Evolutionary conservation across 495 filamentous ascomycete genomes (phyloP).

Genomic region (Letharia lupina): DNA sequence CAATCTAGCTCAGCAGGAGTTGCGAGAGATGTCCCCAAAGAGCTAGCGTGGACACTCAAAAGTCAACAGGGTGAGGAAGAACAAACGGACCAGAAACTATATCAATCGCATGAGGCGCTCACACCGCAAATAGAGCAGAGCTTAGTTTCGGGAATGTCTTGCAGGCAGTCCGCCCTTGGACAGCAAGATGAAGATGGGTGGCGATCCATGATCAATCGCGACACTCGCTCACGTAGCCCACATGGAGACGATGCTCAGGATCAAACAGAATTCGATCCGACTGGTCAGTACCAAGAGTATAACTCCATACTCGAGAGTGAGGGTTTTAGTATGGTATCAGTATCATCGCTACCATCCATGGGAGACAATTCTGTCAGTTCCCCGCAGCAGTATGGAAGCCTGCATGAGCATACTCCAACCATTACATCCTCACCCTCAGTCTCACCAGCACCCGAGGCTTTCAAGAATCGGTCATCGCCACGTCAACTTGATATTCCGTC

Average conservation of each 20-base stretch:
- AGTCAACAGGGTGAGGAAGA: background rate
- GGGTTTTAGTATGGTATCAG: conserved; percentile 52
- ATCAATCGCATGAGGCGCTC: background rate
- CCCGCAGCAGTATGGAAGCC: background rate
- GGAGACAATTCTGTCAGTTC: conserved; percentile 27
- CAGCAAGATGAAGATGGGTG: conserved; percentile 24
- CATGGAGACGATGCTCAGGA: conserved; percentile 28
- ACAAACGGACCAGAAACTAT: background rate
- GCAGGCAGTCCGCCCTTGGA: conserved; percentile 24
- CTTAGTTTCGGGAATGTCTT: background rate
- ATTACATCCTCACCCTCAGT: conserved; percentile 2
- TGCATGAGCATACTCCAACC: conserved; percentile 11
- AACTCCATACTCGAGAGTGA: conserved; percentile 53
- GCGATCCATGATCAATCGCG: conserved; percentile 23
- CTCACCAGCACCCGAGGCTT: background rate
- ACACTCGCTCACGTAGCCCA: conserved; percentile 30
- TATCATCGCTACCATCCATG: conserved; percentile 44
- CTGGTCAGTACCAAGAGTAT: conserved; percentile 40
- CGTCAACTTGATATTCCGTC: conserved; percentile 13
- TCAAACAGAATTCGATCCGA: conserved; percentile 30
- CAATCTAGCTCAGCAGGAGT: background rate
- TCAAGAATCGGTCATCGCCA: conserved; percentile 10
- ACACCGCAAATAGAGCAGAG: background rate
- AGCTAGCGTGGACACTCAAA: background rate
- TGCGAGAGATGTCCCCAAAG: background rate